phyloP scores from a whole-genome alignment of 257 asterid genomes.

The Salvia splendens region DNA sequence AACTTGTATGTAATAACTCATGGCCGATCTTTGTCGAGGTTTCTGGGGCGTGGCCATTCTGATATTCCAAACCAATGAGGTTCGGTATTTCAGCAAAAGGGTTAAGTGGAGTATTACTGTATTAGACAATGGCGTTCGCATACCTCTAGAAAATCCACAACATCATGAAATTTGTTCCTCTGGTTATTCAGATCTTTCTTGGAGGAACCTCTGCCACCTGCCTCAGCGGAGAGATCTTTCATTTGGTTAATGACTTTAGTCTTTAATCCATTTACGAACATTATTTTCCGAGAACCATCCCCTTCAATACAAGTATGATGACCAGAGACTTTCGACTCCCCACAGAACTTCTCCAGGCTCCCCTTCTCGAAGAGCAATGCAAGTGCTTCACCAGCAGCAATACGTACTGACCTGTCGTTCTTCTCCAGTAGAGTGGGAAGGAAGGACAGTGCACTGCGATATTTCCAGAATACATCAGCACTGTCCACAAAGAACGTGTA shows the following conservation, averaged over 20 bases:
- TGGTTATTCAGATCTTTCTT: slow-evolving; percentile 90
- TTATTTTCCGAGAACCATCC: slow-evolving; percentile 50
- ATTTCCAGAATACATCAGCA: slow-evolving; percentile 15
- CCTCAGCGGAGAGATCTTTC: slow-evolving; percentile 71
- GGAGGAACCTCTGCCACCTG: slow-evolving; percentile 85
- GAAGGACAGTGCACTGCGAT: slow-evolving; percentile 68
- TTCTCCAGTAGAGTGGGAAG: slow-evolving; percentile 75
- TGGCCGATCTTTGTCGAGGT: slow-evolving; percentile 73
- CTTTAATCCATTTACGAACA: slow-evolving; percentile 65
- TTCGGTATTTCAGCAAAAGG: slow-evolving; percentile 18
- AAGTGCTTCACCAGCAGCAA: slow-evolving; percentile 95
- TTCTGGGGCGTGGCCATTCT: slow-evolving; percentile 80
- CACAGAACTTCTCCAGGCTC: slow-evolving; percentile 74
- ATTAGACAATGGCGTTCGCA: not conserved
- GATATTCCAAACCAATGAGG: slow-evolving; percentile 28
- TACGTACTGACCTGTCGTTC: slow-evolving; percentile 80
- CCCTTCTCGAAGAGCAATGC: slow-evolving; percentile 82
- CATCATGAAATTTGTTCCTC: slow-evolving; percentile 79
- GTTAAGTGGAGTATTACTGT: not conserved
- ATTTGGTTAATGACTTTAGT: slow-evolving; percentile 74
- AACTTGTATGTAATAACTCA: slow-evolving; percentile 52
- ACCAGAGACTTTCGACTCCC: slow-evolving; percentile 52
- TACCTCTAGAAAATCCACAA: slow-evolving; percentile 91
- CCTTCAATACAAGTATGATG: slow-evolving; percentile 53
- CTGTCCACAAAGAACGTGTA: not conserved